Evolutionary conservation across 2,329 filamentous ascomycete genomes (phyloP), one percentile per base, ranked within the genome.

Genomic region (Rhytidhysteron rufulum): DNA sequence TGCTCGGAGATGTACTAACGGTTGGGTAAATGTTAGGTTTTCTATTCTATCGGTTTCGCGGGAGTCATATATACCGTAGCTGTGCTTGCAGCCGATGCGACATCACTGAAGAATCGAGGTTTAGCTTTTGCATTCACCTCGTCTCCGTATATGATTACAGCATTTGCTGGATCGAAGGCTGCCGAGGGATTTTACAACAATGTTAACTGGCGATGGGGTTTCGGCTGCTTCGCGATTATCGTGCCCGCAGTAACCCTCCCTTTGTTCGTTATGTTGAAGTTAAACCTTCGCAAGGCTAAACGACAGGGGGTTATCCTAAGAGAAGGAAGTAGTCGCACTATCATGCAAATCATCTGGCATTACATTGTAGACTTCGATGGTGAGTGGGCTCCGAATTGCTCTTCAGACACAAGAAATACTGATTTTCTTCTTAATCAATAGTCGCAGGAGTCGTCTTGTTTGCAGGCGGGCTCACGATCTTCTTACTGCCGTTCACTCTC

Each of bases 401-500:
- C n/a, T n/a, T n/a, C n/a, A n/a, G n/a, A n/a, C n/a, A n/a, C n/a
- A n/a, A n/a, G n/a, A n/a, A n/a, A n/a, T n/a, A n/a, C n/a, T n/a
- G n/a, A n/a, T 27, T 7, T 27, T 13, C 24, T 27, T 27, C 7
- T 13, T 27, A 27, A 8, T 27, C 8, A 27, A 13, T 13, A 27
- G 24, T 13, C 24, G 24, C 78, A 10, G 81, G 82, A n/a, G 65
- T 82, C 17, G 36, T 84, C 13, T 65, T 85, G 2, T 69, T 84
- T 40, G 70, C 74, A 1, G 67, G 64, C 2, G 82, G 80, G 2
- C 72, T 83, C 44, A 69, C 75, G 0, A 62, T 85, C 11, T 78
- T 87, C 53, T 67, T 87, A 13, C 73, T 88, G 6, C 80, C 83
- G 1, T 79, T 88, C 57, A 79, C 70, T n/a, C 68, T 87, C 19